These are phyloP conservation scores for Petrea volubilis DNA, from an alignment of 257 asterid genomes.

Conservation along the genomic window DNA sequence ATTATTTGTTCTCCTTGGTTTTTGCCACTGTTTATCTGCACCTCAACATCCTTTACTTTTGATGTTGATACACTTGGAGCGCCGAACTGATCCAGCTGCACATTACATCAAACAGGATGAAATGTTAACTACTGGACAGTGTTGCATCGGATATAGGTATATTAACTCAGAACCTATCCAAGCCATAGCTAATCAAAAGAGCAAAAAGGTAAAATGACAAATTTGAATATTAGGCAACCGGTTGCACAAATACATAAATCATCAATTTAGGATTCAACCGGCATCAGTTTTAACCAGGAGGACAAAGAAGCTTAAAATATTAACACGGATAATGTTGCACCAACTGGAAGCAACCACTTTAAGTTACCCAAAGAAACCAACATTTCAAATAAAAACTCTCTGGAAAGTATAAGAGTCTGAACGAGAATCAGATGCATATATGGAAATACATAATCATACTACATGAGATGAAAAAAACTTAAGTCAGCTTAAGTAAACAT, in stretches of 20 bases:
- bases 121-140: conserved; percentile 6
- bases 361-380: background rate
- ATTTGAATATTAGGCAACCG: background rate
- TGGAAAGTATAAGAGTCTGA: too few species aligned
- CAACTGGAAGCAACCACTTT: background rate
- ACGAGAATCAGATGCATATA: too few species aligned
- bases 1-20: conserved; percentile 53
- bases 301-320: background rate
- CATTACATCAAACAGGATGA: conserved; percentile 16
- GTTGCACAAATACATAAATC: background rate
- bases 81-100: conserved; percentile 64
- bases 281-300: background rate
- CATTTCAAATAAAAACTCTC: background rate
- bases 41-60: conserved; percentile 52
- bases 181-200: conserved; percentile 12
- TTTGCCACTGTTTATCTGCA: conserved; percentile 47
- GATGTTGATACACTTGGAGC: conserved; percentile 53
- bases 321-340: background rate
- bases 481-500: too few species aligned
- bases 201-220: conserved; percentile 13
- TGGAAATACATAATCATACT: too few species aligned
- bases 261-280: background rate
- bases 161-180: background rate
- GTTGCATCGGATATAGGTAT: background rate
- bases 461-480: too few species aligned